Conservation (phyloP, 306 rosid genomes). For the Ziziphus jujuba region DNA sequence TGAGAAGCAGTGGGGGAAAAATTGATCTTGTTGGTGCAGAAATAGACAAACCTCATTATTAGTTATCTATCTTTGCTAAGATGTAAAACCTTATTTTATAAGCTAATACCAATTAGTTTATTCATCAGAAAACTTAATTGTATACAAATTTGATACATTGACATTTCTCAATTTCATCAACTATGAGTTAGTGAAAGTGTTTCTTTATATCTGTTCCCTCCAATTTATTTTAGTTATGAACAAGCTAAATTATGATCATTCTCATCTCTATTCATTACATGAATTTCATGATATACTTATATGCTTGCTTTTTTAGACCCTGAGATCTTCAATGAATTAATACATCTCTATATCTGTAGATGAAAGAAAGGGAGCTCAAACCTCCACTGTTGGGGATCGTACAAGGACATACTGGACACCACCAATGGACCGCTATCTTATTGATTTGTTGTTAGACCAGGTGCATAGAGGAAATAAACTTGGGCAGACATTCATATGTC, state of each 20-base stretch:
- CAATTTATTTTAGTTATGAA: too few relatives aligned
- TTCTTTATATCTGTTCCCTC: too few relatives aligned
- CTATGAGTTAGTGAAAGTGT: too few relatives aligned
- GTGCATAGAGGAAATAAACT: slow-evolving; percentile 60
- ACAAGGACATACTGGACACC: slow-evolving; percentile 79
- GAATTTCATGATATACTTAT: slow-evolving; percentile 14
- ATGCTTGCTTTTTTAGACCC: not conserved
- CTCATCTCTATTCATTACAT: not conserved
- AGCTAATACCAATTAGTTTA: too few relatives aligned
- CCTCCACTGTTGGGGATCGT: slow-evolving; percentile 48
- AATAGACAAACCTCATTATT: not conserved
- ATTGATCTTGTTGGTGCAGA: not conserved
- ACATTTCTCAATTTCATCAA: not conserved
- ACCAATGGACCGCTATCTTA: slow-evolving; percentile 68
- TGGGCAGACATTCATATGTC: slow-evolving; percentile 65
- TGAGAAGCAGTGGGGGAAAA: not conserved
- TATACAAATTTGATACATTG: not conserved
- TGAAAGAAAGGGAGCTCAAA: slow-evolving; percentile 42
- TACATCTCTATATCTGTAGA: slow-evolving; percentile 34
- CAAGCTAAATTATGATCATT: not conserved
- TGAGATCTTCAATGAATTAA: slow-evolving; percentile 9
- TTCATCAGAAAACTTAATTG: not conserved
- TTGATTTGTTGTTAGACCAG: slow-evolving; percentile 66
- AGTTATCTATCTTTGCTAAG: not conserved
- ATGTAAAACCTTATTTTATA: too few relatives aligned